Conservation (phyloP, 805 yeast species). For the Saccharomyces mikatae region DNA sequence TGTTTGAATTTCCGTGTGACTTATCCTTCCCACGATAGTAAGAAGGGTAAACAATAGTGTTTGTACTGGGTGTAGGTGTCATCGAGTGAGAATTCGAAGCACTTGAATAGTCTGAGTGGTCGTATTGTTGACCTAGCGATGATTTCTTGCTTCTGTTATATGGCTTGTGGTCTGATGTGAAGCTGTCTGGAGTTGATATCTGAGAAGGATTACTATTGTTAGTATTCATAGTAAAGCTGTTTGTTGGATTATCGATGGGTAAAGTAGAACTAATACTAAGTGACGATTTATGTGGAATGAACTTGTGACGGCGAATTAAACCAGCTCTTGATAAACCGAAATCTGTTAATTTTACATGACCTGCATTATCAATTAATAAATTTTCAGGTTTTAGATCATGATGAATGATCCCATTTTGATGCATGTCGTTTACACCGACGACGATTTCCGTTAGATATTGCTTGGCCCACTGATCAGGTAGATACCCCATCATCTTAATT, state of each 20-base stretch:
- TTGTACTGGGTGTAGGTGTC: neutral
- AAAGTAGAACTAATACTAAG: conserved; percentile 3
- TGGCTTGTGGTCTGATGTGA: neutral
- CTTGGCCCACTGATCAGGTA: conserved; percentile 81
- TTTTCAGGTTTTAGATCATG: conserved; percentile 95
- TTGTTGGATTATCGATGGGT: conserved; percentile 1
- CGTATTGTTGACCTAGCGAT: neutral
- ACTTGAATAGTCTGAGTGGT: neutral
- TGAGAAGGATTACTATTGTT: neutral
- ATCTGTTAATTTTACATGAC: conserved; percentile 89
- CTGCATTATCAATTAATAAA: conserved; percentile 70
- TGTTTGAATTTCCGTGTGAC: conserved; percentile 5
- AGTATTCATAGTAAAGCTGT: neutral
- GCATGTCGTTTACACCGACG: conserved; percentile 84
- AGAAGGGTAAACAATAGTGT: neutral
- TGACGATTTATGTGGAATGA: neutral
- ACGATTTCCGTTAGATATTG: conserved; percentile 84
- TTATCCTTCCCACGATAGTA: neutral
- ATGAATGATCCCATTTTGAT: conserved; percentile 81
- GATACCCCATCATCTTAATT: conserved; percentile 68
- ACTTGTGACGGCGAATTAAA: conserved; percentile 68
- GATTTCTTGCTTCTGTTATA: neutral
- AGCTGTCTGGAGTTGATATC: neutral
- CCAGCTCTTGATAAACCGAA: conserved; percentile 92
- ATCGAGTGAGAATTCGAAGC: neutral